Evolutionary conservation across 208 protist species (phyloP).

Genomic region (Leishmania gerbilli): DNA sequence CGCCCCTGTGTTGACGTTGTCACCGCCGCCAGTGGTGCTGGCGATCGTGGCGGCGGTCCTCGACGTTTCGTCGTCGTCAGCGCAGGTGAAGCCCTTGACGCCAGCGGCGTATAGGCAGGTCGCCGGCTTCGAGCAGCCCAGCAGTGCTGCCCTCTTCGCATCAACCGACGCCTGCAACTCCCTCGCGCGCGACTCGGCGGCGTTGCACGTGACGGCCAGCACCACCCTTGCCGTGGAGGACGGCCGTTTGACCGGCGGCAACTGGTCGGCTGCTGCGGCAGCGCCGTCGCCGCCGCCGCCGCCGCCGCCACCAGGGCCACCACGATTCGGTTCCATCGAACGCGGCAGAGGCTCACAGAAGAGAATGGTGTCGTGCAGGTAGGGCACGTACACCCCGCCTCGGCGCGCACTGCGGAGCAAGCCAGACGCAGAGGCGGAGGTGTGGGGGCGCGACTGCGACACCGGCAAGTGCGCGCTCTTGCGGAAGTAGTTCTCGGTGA

Average conservation of each 20-base stretch:
- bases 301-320: no score
- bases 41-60: background rate
- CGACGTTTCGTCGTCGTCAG: background rate
- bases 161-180: conserved; percentile 26
- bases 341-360: conserved; percentile 30
- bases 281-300: no score
- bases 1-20: background rate
- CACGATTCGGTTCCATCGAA: background rate
- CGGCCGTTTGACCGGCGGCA: background rate
- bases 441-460: conserved; percentile 17
- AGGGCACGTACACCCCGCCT: conserved; percentile 37
- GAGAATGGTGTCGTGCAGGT: conserved; percentile 57
- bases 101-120: background rate
- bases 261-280: background rate
- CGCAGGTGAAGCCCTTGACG: background rate
- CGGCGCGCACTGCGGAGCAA: background rate
- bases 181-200: conserved; percentile 30
- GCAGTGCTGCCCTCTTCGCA: conserved; percentile 6
- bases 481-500: conserved; percentile 16
- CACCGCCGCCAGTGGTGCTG: background rate
- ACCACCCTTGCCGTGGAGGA: conserved; percentile 12
- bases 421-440: background rate
- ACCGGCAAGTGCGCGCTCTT: conserved; percentile 34
- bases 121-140: background rate
- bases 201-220: conserved; percentile 54